Evolutionary conservation across 306 rosid genomes (phyloP).

Genomic region (Biancaea sappan): DNA sequence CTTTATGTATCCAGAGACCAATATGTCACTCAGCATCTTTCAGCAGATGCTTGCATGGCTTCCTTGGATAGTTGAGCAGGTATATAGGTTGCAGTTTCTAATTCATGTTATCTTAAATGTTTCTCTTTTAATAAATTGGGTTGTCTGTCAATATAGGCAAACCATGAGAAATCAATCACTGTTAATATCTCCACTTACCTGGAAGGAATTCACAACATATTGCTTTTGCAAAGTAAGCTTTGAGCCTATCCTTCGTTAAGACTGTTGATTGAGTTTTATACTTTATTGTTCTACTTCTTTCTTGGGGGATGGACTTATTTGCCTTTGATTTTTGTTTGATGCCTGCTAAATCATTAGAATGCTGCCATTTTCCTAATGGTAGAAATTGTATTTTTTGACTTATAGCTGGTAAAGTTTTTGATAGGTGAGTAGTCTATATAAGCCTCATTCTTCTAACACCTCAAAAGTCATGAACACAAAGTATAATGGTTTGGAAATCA

Average conservation of each 20-base stretch:
- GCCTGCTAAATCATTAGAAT: conserved; percentile 15
- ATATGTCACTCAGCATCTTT: conserved; percentile 57
- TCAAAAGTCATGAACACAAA: background rate
- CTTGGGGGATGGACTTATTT: conserved; percentile 23
- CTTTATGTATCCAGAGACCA: conserved; percentile 68
- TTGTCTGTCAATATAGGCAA: conserved; percentile 55
- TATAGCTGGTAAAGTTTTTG: conserved; percentile 12
- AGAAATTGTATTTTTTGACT: conserved; percentile 27
- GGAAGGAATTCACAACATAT: conserved; percentile 82
- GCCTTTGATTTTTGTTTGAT: conserved; percentile 37
- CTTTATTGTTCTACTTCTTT: conserved; percentile 19
- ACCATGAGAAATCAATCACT: conserved; percentile 51
- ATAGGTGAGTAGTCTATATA: conserved; percentile 4
- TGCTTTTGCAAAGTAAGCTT: conserved; percentile 75
- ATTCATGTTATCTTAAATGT: conserved; percentile 21
- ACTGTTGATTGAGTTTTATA: conserved; percentile 32
- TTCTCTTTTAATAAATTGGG: conserved; percentile 33
- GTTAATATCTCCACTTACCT: conserved; percentile 67
- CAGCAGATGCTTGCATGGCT: conserved; percentile 85
- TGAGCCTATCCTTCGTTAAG: conserved; percentile 32
- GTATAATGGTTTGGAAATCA: conserved; percentile 26
- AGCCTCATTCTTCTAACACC: conserved; percentile 9
- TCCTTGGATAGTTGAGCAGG: conserved; percentile 84
- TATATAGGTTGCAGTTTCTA: conserved; percentile 43
- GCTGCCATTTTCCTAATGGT: conserved; percentile 24